Evolutionary conservation across 805 yeast genomes (phyloP).

Genomic region (Pichia cabralensis): DNA sequence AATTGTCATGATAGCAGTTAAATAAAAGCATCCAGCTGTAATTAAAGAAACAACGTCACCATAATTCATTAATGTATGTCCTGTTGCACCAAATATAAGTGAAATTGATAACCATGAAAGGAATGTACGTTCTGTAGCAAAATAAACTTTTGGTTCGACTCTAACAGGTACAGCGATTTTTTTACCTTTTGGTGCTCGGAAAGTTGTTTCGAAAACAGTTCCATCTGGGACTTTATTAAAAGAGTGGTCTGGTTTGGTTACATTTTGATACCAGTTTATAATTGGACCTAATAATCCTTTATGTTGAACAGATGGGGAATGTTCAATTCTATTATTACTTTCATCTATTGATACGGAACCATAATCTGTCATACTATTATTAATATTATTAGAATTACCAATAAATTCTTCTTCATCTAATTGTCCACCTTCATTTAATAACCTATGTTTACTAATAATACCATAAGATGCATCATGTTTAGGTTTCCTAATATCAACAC

Average conservation of each 20-base stretch:
- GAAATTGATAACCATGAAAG: constrained; percentile 91
- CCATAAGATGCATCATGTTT: constrained; percentile 49
- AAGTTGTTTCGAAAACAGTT: constrained; percentile 47
- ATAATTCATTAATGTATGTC: constrained; percentile 75
- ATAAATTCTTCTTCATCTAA: constrained; percentile 67
- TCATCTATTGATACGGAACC: constrained; percentile 25
- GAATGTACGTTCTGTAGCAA: constrained; percentile 94
- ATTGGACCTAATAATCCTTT: constrained; percentile 13
- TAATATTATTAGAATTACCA: constrained; percentile 27
- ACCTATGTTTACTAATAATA: constrained; percentile 39
- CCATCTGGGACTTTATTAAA: constrained; percentile 51
- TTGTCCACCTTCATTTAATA: constrained; percentile 32
- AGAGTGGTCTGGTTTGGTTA: constrained; percentile 32
- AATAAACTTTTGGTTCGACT: constrained; percentile 97
- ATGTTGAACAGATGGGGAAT: constrained; percentile 8
- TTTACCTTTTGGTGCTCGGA: constrained; percentile 80
- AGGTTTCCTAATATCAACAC: constrained; percentile 88
- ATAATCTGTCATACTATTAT: constrained; percentile 13
- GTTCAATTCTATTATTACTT: constrained; percentile 22
- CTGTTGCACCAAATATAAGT: constrained; percentile 79
- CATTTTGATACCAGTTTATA: constrained; percentile 8
- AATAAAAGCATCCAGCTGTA: constrained; percentile 79
- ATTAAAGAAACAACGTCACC: constrained; percentile 69
- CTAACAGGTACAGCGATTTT: constrained; percentile 87
- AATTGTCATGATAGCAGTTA: constrained; percentile 68